Evolutionary conservation across 1,284 basidiomycete species (phyloP), one percentile per base, ranked within the genome.

Genomic region (Sanguinoderma infundibulare): DNA sequence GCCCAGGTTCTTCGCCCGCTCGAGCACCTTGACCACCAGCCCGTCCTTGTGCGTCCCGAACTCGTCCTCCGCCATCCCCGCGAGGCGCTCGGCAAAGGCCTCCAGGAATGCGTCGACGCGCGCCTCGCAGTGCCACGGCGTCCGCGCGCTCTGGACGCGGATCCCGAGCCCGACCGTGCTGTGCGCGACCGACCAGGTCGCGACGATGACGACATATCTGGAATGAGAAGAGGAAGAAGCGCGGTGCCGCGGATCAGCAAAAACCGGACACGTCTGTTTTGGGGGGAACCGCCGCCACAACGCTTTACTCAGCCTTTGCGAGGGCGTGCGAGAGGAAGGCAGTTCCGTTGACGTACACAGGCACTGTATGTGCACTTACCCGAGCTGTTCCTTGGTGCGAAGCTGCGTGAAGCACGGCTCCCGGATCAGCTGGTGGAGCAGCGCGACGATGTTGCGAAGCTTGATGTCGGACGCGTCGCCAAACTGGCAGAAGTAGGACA

Each of bases 381-480:
- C 73, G 3, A 75, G 68, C 51, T 75, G 73, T 39, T 75, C 73
- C 42, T 68, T 64, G 3, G 73, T 75, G 10, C 73, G 63, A 7
- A 75, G 63, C 28, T 70, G 70, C 42, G 69, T 68, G 57, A 72
- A 72, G 15, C 64, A 65, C 1, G 73, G 73, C 55, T 74, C 73
- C 36, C 63, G 66, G 38, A 74, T 65, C 22, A 70, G 54, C 50
- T 73, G 73, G 15, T 57, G 67, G 38, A 75, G 62, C 46, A 75
- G 66, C 22, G 56, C 46, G 6, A 70, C 64, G 10, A 64, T 59
- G 38, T 60, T 57, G 9, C 73, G 63, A 20, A 72, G 61, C 6
- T 60, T 54, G 12, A 42, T 55, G 59, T 72, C 67, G 7, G 68
- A 47, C 6, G 64, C 42, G 24, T 69, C 67, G 17, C 73, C 73